phyloP scores from a whole-genome alignment of 2,329 filamentous ascomycete genomes.

The Aspergillus tubingensis region DNA sequence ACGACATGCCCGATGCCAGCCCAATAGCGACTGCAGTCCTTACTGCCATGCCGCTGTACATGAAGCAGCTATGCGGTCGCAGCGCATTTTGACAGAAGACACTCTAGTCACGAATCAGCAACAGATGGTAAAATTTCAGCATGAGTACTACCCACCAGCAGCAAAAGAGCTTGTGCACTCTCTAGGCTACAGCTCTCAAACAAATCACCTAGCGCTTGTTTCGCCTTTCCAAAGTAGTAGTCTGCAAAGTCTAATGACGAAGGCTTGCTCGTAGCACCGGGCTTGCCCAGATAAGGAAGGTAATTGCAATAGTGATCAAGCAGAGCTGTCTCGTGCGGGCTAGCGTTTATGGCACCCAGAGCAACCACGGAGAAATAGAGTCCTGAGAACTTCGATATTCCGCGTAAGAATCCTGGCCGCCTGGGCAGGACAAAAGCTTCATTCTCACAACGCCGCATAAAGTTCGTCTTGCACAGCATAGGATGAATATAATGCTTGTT shows the following conservation, averaged over 20 bases:
- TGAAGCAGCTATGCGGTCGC: constrained; percentile 38
- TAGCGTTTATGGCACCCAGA: constrained; percentile 32
- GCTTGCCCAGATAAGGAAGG: not conserved
- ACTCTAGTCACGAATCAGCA: constrained; percentile 9
- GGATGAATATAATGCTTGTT: constrained; percentile 32
- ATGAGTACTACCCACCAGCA: constrained; percentile 20
- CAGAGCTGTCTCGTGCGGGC: constrained; percentile 23
- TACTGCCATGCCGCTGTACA: constrained; percentile 40
- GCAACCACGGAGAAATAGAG: constrained; percentile 34
- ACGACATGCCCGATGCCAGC: constrained; percentile 29
- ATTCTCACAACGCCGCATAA: constrained; percentile 25
- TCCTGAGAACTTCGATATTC: constrained; percentile 22
- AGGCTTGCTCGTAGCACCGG: not conserved
- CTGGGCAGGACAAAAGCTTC: constrained; percentile 22
- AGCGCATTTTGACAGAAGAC: constrained; percentile 38
- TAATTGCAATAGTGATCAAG: constrained; percentile 24
- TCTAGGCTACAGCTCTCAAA: constrained; percentile 33
- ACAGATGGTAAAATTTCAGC: not conserved
- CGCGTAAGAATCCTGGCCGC: constrained; percentile 11
- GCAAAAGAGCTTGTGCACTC: constrained; percentile 28
- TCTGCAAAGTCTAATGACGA: constrained; percentile 28
- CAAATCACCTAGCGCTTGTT: constrained; percentile 29
- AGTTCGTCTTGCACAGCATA: constrained; percentile 23
- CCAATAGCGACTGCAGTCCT: constrained; percentile 38
- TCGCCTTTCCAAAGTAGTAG: constrained; percentile 29